Percentiles rank a stretch among this genome's conserved stretches.
Conservation (phyloP, 768 basidiomycete genomes). For the Collybia sordida region DNA sequence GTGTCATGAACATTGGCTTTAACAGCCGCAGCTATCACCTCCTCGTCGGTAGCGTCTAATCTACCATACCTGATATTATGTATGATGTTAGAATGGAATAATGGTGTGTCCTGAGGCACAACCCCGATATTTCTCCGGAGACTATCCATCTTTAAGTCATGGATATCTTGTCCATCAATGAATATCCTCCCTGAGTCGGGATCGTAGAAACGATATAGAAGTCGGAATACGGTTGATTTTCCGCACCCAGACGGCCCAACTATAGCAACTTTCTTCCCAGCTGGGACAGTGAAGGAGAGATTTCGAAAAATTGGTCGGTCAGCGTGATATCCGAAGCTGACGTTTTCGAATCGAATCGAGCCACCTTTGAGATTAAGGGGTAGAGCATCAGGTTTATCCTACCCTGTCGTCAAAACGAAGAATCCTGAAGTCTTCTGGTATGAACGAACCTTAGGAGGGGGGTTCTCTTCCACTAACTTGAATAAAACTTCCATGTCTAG, state of each 20-base stretch:
- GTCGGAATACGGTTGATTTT: slow-evolving; percentile 94
- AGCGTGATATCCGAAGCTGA: slow-evolving; percentile 90
- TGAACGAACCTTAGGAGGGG: slow-evolving; percentile 54
- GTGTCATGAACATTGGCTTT: slow-evolving; percentile 88
- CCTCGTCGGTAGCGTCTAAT: slow-evolving; percentile 83
- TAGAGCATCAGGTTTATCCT: slow-evolving; percentile 72
- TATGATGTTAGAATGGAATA: slow-evolving; percentile 94
- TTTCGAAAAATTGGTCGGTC: slow-evolving; percentile 88
- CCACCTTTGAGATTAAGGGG: slow-evolving; percentile 77
- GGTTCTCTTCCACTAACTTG: slow-evolving; percentile 82
- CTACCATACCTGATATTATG: slow-evolving; percentile 95
- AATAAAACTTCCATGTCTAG: slow-evolving; percentile 97
- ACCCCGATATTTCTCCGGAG: slow-evolving; percentile 82
- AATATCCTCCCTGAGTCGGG: slow-evolving; percentile 78
- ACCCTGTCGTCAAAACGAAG: neutral
- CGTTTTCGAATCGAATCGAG: slow-evolving; percentile 89
- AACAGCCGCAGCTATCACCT: slow-evolving; percentile 80
- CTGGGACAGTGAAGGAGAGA: slow-evolving; percentile 88
- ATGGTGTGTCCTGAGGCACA: slow-evolving; percentile 96
- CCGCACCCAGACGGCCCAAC: slow-evolving; percentile 98
- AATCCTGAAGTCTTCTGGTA: neutral
- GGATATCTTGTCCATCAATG: slow-evolving; percentile 87
- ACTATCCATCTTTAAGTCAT: slow-evolving; percentile 66
- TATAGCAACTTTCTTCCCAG: slow-evolving; percentile 95
- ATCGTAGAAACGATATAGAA: slow-evolving; percentile 93